A percentile compares a stretch with the other conserved stretches of the same genome.
phyloP scores from a whole-genome alignment of 2,329 filamentous ascomycete genomes.

The Monosporascus sp. region DNA sequence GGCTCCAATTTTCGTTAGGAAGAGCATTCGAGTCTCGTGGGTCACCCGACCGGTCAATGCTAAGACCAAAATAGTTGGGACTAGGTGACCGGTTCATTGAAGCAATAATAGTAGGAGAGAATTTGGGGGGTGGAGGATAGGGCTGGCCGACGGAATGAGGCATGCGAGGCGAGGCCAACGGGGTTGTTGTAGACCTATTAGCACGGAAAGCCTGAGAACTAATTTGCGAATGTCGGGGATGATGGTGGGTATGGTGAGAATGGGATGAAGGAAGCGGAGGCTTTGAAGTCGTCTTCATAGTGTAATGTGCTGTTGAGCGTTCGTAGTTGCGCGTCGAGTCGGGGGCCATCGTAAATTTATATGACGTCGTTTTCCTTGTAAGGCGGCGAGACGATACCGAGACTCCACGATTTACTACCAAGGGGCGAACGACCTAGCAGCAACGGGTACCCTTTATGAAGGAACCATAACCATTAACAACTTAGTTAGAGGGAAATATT shows the following conservation, averaged over 20 bases:
- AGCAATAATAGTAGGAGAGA: slow-evolving; percentile 34
- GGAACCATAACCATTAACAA: neutral
- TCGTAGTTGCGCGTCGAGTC: slow-evolving; percentile 22
- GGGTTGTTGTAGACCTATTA: slow-evolving; percentile 42
- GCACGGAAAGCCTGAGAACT: slow-evolving; percentile 33
- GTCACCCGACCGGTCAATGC: slow-evolving; percentile 56
- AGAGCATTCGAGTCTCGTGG: slow-evolving; percentile 58
- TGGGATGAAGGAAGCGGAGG: slow-evolving; percentile 23
- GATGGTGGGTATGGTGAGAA: slow-evolving; percentile 18
- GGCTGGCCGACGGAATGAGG: slow-evolving; percentile 51
- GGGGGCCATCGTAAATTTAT: slow-evolving; percentile 19
- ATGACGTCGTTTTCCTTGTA: neutral
- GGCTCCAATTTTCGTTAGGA: slow-evolving; percentile 68
- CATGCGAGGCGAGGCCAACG: slow-evolving; percentile 45
- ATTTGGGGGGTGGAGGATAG: slow-evolving; percentile 39
- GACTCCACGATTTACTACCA: no score
- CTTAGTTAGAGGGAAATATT: neutral
- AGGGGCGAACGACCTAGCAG: no score
- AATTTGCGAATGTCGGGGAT: slow-evolving; percentile 31
- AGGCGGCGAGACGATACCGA: neutral
- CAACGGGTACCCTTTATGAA: neutral
- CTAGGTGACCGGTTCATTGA: slow-evolving; percentile 49
- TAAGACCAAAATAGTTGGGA: slow-evolving; percentile 83
- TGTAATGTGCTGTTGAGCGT: slow-evolving; percentile 21
- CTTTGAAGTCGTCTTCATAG: slow-evolving; percentile 28